These are phyloP conservation scores for Gelatoporia subvermispora DNA, from an alignment of 768 basidiomycete genomes.

Conservation along the genomic window DNA sequence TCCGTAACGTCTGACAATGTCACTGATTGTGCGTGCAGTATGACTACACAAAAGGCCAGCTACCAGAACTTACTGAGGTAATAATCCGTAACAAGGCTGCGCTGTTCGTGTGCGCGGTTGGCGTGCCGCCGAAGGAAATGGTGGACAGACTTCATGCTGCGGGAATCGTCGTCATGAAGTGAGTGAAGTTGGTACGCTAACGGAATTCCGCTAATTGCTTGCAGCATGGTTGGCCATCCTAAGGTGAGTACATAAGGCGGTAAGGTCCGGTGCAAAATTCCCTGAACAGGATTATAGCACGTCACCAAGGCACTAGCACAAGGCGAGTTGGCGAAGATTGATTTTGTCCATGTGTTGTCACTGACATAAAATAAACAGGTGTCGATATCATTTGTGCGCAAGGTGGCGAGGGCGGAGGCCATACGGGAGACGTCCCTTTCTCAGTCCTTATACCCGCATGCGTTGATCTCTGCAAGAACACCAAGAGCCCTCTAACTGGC, in stretches of 20 bases:
- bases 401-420: constrained; percentile 85
- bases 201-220: background rate
- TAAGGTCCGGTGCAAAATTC: too few species aligned
- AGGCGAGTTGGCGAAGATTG: constrained; percentile 30
- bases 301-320: constrained; percentile 71
- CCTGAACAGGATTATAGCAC: constrained; percentile 41
- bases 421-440: constrained; percentile 80
- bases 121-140: constrained; percentile 78
- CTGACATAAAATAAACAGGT: constrained; percentile 33
- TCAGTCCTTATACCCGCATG: constrained; percentile 79
- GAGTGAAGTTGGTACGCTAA: constrained; percentile 20
- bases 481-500: constrained; percentile 73
- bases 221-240: constrained; percentile 79
- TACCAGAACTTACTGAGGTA: constrained; percentile 72
- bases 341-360: background rate
- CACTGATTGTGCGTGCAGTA: constrained; percentile 27
- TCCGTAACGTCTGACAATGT: background rate
- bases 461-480: constrained; percentile 69
- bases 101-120: constrained; percentile 80
- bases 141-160: constrained; percentile 80
- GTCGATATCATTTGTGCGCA: constrained; percentile 89
- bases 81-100: constrained; percentile 69
- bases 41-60: constrained; percentile 77
- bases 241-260: constrained; percentile 44
- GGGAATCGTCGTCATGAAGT: constrained; percentile 85